phyloP scores from a whole-genome alignment of 352 stramenopile species.

The Phytopythium litorale region DNA sequence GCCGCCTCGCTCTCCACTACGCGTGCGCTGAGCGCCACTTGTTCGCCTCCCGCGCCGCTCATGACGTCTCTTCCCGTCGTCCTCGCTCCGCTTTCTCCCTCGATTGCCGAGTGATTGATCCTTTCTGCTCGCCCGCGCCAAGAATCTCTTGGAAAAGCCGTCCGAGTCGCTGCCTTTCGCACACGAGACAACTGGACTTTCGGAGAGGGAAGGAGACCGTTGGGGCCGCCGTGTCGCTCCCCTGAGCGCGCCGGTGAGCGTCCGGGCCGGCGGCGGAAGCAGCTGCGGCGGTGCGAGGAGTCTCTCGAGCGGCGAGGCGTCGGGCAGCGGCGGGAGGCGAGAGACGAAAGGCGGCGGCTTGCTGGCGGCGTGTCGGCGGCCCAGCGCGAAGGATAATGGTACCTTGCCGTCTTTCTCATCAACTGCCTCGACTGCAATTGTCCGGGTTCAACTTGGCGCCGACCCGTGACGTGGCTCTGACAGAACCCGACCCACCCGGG shows the following conservation, averaged over 20 bases:
- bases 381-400: neutral
- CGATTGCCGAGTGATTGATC: neutral
- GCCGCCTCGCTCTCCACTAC: conserved; percentile 19
- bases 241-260: neutral
- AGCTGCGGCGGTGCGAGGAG: neutral
- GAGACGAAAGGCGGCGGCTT: neutral
- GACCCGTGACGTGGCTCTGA: neutral
- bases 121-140: neutral
- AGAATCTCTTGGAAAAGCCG: neutral
- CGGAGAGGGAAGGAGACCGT: neutral
- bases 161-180: neutral
- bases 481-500: neutral
- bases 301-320: neutral
- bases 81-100: no score
- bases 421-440: neutral
- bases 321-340: neutral
- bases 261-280: neutral
- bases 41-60: conserved; percentile 15
- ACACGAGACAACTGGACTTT: neutral
- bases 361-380: neutral
- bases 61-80: conserved; percentile 11
- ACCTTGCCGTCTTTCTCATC: neutral
- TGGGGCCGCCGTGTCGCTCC: neutral
- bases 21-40: conserved; percentile 28
- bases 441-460: neutral